phyloP scores from a whole-genome alignment of 2,329 filamentous ascomycete species.

The Penicillium sp. region DNA sequence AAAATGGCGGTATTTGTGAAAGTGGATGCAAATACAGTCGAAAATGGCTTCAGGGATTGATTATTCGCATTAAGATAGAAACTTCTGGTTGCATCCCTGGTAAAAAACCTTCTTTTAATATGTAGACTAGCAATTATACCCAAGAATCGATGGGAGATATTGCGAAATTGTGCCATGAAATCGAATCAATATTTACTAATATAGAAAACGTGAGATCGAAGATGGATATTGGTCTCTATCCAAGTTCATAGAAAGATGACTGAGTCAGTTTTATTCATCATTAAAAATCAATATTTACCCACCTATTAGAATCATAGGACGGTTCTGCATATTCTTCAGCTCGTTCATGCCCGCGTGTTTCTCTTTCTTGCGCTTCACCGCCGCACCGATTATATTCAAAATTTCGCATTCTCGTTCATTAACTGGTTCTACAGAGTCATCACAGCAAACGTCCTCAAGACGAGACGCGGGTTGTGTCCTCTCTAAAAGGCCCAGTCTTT shows the following conservation, averaged over 20 bases:
- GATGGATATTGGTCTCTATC: background rate
- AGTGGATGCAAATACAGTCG: background rate
- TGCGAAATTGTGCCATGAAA: background rate
- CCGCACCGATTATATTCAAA: slow-evolving; percentile 82
- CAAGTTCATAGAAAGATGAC: background rate
- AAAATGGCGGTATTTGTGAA: background rate
- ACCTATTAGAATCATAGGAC: slow-evolving; percentile 99
- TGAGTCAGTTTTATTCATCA: background rate
- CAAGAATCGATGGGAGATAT: background rate
- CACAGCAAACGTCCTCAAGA: slow-evolving; percentile 30
- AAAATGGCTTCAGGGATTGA: background rate
- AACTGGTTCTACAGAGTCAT: slow-evolving; percentile 33
- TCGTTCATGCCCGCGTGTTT: slow-evolving; percentile 93
- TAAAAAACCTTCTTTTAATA: background rate
- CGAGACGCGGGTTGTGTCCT: slow-evolving; percentile 44
- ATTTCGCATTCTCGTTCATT: slow-evolving; percentile 70
- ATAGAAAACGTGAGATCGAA: background rate
- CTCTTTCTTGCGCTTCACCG: slow-evolving; percentile 92
- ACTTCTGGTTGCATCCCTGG: background rate
- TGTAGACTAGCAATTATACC: background rate
- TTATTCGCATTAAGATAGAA: background rate
- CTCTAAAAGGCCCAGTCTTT: slow-evolving; percentile 74
- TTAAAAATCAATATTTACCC: slow-evolving; percentile 67
- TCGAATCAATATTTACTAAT: background rate
- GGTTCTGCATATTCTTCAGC: slow-evolving; percentile 94